Base-by-base conservation (phyloP, 2,329 filamentous ascomycete genomes). In the Nemania serpens region DNA sequence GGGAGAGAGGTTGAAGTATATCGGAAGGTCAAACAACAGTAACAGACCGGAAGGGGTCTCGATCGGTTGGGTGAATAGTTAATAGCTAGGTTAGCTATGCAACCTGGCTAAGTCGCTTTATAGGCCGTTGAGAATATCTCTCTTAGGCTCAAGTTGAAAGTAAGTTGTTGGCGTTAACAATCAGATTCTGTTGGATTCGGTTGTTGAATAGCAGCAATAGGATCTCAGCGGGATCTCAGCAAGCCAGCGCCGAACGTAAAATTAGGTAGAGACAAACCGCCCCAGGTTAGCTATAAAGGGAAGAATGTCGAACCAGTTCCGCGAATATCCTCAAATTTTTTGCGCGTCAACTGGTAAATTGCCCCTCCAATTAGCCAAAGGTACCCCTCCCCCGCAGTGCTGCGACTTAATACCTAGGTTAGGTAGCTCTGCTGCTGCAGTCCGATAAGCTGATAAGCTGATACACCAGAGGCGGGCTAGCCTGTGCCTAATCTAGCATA, bases 361-460 rank as follows among this genome's bases (percentile, higher is more conserved):
- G 65, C 68, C 69, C 69, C 69, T 71, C 68, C 61, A 62, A 65
- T 55, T 57, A 33, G 20, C 42, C 49, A 55, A 17, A 64, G 12
- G 48, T 57, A 69, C 69, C 69, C 70, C 70, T 70, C 69, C 69
- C 70, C 70, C 70, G 68, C 69, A 68, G 61, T 66, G 49, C 50
- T 55, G 53, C 46, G 11, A 39, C 42, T 13, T 20, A n/a, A 13
- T 48, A 17, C n/a, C n/a, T 17, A 36, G 10, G 6, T 4, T 17
- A 3, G 15, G n/a, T 43, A 7, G 43, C 25, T 15, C 36, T 11
- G 22, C 47, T 42, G 37, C 51, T 62, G 59, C 63, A 60, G 54
- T n/a, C 29, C 25, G 65, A 66, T 67, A 66, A 67, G 50, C 29
- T n/a, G 63, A 66, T 66, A 64, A 62, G 59, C 12, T n/a, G n/a